Conservation (phyloP, 371 early-diverging fungal species). For the Chytridium lagenaria region DNA sequence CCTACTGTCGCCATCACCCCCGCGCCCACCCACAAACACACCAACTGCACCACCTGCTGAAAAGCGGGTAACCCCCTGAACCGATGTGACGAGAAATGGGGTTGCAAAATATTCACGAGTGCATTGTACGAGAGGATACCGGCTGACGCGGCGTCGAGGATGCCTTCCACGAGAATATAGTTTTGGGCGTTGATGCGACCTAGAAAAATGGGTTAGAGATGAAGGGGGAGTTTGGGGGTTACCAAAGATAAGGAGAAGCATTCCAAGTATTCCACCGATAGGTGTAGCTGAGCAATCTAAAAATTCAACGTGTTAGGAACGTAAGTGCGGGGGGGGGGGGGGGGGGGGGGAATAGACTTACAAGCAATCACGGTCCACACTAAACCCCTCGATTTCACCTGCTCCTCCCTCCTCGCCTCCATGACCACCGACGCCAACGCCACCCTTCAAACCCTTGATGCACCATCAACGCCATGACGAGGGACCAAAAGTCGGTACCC, state of each 20-base stretch:
- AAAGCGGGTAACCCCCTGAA: neutral
- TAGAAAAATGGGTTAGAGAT: neutral
- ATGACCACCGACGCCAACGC: slow-evolving; percentile 79
- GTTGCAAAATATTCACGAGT: slow-evolving; percentile 69
- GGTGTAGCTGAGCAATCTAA: neutral
- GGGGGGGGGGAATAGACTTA: neutral
- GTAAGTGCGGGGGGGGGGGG: neutral
- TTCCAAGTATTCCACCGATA: neutral
- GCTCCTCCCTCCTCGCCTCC: slow-evolving; percentile 35
- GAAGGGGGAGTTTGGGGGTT: neutral
- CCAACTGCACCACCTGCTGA: neutral
- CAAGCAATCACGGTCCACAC: neutral
- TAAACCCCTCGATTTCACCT: neutral
- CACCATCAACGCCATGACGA: slow-evolving; percentile 80
- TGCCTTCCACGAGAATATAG: slow-evolving; percentile 66
- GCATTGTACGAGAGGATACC: slow-evolving; percentile 81
- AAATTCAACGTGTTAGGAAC: neutral
- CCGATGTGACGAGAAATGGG: slow-evolving; percentile 18
- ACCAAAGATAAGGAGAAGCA: neutral
- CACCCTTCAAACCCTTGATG: slow-evolving; percentile 92
- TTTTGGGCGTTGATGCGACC: neutral
- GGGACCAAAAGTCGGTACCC: slow-evolving; percentile 67
- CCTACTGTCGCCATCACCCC: too few relatives aligned
- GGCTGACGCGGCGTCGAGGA: slow-evolving; percentile 74
- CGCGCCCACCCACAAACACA: neutral